Percentiles rank a stretch among this genome's conserved stretches.
Evolutionary conservation across 768 basidiomycete genomes (phyloP).

Genomic region (Suillus weaverae): DNA sequence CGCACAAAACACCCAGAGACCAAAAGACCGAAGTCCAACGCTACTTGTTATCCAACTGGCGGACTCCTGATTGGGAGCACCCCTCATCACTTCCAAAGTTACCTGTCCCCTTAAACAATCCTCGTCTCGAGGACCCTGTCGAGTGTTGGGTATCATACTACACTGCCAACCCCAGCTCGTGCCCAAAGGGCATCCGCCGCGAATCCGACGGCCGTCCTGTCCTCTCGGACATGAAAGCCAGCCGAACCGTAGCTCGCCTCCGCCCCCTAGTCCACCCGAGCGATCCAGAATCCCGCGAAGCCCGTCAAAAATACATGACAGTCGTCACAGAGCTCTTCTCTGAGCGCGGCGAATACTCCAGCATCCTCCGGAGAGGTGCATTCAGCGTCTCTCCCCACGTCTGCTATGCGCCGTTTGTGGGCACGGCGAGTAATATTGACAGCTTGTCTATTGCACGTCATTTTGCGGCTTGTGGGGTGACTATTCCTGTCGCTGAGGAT

Average conservation of each 20-base stretch:
- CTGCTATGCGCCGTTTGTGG: conserved; percentile 32
- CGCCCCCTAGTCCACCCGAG: conserved; percentile 37
- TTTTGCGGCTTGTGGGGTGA: conserved; percentile 43
- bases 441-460: conserved; percentile 39
- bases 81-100: conserved; percentile 20
- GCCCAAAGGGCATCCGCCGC: conserved; percentile 48
- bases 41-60: conserved; percentile 44
- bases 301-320: conserved; percentile 41
- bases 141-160: conserved; percentile 49
- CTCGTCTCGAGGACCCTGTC: conserved; percentile 46
- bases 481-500: conserved; percentile 33
- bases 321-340: conserved; percentile 43
- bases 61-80: conserved; percentile 39
- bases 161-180: conserved; percentile 43
- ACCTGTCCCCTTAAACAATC: conserved; percentile 37
- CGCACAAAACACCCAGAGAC: conserved; percentile 44
- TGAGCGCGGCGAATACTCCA: conserved; percentile 39
- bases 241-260: conserved; percentile 49
- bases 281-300: conserved; percentile 33
- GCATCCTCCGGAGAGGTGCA: conserved; percentile 35
- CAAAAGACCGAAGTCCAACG: conserved; percentile 46
- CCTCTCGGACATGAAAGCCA: conserved; percentile 46
- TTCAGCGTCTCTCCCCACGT: conserved; percentile 36
- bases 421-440: conserved; percentile 29
- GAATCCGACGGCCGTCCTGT: conserved; percentile 38